A percentile compares a stretch with the other conserved stretches of the same genome.
Conservation (phyloP, 2,329 filamentous ascomycete species). For the Paraconiothyrium sp. region DNA sequence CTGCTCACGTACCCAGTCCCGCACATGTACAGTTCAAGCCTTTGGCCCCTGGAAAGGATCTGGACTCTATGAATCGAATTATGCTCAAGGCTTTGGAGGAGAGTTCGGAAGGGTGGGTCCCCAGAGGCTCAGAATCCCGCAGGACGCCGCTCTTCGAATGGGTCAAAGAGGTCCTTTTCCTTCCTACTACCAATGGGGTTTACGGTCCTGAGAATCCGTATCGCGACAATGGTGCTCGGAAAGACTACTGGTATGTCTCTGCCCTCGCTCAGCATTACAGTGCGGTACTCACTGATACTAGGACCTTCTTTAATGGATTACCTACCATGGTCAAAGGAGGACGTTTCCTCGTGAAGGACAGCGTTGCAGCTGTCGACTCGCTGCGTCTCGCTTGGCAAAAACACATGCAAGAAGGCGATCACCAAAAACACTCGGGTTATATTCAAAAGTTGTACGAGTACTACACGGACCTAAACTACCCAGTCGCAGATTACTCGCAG, state of each 20-base stretch:
- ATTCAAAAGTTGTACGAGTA: conserved; percentile 21
- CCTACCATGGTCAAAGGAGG: conserved; percentile 10
- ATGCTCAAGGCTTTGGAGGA: conserved; percentile 35
- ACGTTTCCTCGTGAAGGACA: conserved; percentile 27
- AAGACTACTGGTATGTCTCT: conserved; percentile 44
- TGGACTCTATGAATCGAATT: conserved; percentile 50
- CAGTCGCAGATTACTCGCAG: conserved; percentile 47
- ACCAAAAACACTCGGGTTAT: conserved; percentile 45
- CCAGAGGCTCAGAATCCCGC: not conserved
- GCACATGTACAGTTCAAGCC: conserved; percentile 43
- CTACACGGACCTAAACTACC: conserved; percentile 34
- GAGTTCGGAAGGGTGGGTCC: not conserved
- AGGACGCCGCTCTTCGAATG: conserved; percentile 23
- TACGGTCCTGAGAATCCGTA: conserved; percentile 53
- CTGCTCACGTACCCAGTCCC: conserved; percentile 43
- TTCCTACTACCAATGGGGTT: conserved; percentile 46
- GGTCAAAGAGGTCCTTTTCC: conserved; percentile 39
- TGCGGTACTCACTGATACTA: conserved; percentile 15
- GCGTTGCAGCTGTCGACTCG: conserved; percentile 25
- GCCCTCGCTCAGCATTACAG: not conserved
- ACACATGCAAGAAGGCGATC: conserved; percentile 50
- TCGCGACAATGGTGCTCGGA: conserved; percentile 36
- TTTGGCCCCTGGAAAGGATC: conserved; percentile 39
- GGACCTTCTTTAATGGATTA: conserved; percentile 27
- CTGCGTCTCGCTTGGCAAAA: conserved; percentile 32